Base-by-base conservation (phyloP, 2,329 filamentous ascomycete genomes). In the Monosporascus sp. region DNA sequence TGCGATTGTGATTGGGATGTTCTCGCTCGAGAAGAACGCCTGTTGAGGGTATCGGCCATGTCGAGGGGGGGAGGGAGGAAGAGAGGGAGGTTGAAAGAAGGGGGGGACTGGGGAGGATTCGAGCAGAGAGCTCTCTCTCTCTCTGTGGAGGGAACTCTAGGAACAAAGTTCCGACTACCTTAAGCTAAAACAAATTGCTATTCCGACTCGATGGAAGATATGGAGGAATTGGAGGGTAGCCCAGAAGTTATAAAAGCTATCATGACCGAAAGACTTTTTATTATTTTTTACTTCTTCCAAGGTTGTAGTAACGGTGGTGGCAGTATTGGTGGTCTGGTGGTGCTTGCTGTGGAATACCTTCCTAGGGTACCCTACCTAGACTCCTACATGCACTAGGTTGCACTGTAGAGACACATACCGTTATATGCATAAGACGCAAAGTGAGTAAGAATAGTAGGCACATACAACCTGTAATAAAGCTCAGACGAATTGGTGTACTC, bases 11-110 rank as follows among this genome's bases (percentile, higher is more conserved):
- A 81, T 77, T 92, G 88, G 64, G 85, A 85, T 69, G 81, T 84
- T 74, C 90, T 89, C 77, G 91, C 91, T 81, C 93, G 87, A 73
- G 92, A 94, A 68, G 92, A 96, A 71, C 93, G 89, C 75, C 93
- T 88, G 70, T 89, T 69, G 88, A 82, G 63, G 75, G 80, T 78
- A 81, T 80, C 81, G 61, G 68, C 74, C 66, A 70, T 72, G 50
- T 51, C 49, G 50, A 55, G 43, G 50, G 55, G 61, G 58, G 59
- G 62, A 60, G 60, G 63, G 69, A 62, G 63, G 59, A 61, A 62
- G 65, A 60, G 64, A 58, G 65, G 57, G 60, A 61, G 61, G 62
- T 63, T 61, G 63, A 67, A 60, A 60, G 58, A 57, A 64, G 60
- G 63, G 62, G 63, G 62, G 56, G 58, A 62, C 3, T 22, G 60